These are phyloP conservation scores for Magnusiomyces starmeri DNA, from an alignment of 1,139 yeast genomes.

Conservation along the genomic window DNA sequence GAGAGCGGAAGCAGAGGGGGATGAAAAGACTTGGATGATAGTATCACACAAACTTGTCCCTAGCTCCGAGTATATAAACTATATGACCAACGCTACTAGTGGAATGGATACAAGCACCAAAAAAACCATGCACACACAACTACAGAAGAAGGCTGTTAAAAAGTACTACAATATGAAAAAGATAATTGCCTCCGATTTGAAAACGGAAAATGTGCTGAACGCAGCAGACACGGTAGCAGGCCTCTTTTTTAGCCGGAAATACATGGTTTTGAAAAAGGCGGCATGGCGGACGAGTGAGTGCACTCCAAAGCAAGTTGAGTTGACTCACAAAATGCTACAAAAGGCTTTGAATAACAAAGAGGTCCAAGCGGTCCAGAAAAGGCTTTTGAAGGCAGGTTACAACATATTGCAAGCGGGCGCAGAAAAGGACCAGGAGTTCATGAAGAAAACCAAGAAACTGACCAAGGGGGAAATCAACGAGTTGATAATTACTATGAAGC, in stretches of 20 bases:
- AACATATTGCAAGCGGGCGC: not conserved
- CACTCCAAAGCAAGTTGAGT: slow-evolving; percentile 17
- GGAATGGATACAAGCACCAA: too few species aligned
- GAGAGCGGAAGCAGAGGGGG: slow-evolving; percentile 1
- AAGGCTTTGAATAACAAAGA: not conserved
- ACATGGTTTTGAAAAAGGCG: slow-evolving; percentile 18
- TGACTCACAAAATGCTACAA: slow-evolving; percentile 5
- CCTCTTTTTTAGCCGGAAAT: slow-evolving; percentile 13
- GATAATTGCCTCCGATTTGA: slow-evolving; percentile 16
- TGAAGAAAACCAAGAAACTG: slow-evolving; percentile 9
- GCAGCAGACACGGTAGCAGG: slow-evolving; percentile 23
- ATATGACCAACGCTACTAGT: too few species aligned
- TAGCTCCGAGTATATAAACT: not conserved
- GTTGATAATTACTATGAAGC: too few species aligned
- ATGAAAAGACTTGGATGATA: not conserved
- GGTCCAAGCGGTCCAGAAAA: not conserved
- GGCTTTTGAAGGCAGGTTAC: not conserved
- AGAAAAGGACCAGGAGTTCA: slow-evolving; percentile 4
- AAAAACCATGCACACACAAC: not conserved
- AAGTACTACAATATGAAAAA: slow-evolving; percentile 5
- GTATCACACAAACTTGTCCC: not conserved
- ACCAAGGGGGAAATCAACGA: slow-evolving; percentile 15
- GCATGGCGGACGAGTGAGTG: slow-evolving; percentile 24
- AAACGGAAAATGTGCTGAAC: slow-evolving; percentile 19
- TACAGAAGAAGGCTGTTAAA: slow-evolving; percentile 5